Percentiles rank a stretch among this genome's conserved stretches.
Conservation (phyloP, 495 filamentous ascomycete species). For the Penicillium coffeae region DNA sequence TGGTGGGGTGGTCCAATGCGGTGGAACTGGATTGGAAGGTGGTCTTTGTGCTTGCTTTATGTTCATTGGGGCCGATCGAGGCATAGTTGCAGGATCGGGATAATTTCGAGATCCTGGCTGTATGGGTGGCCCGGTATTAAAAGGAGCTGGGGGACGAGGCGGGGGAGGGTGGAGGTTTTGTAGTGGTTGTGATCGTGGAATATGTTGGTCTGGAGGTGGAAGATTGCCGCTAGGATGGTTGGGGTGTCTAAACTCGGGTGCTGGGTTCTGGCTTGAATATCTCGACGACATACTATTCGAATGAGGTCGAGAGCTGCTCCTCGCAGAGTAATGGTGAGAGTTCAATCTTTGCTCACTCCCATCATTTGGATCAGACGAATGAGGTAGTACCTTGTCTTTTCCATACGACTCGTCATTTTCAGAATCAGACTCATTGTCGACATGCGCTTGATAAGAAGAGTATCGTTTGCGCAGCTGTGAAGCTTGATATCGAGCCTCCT, state of each 20-base stretch:
- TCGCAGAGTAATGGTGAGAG: slow-evolving; percentile 6
- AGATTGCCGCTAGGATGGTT: slow-evolving; percentile 14
- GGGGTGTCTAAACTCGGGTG: slow-evolving; percentile 2
- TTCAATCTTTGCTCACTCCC: slow-evolving; percentile 22
- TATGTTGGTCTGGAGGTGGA: slow-evolving; percentile 13
- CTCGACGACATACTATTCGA: slow-evolving; percentile 16
- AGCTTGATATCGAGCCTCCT: slow-evolving; percentile 25
- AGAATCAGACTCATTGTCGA: slow-evolving; percentile 39
- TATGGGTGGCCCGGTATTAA: background rate
- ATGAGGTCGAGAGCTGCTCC: slow-evolving; percentile 11
- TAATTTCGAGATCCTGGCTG: background rate
- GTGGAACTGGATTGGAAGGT: slow-evolving; percentile 9
- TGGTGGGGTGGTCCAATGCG: slow-evolving; percentile 15
- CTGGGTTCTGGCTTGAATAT: slow-evolving; percentile 5
- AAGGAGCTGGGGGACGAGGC: slow-evolving; percentile 3
- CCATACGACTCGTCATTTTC: slow-evolving; percentile 2
- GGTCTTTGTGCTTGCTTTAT: background rate
- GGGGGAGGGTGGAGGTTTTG: background rate
- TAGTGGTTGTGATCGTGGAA: slow-evolving; percentile 8
- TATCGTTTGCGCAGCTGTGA: slow-evolving; percentile 24
- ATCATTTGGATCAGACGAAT: slow-evolving; percentile 13
- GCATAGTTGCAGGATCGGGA: background rate
- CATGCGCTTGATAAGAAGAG: slow-evolving; percentile 33
- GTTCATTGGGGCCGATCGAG: background rate
- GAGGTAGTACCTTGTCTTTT: background rate